Conservation (phyloP, 352 stramenopile species). For the Globisporangium rhizosaccharum region DNA sequence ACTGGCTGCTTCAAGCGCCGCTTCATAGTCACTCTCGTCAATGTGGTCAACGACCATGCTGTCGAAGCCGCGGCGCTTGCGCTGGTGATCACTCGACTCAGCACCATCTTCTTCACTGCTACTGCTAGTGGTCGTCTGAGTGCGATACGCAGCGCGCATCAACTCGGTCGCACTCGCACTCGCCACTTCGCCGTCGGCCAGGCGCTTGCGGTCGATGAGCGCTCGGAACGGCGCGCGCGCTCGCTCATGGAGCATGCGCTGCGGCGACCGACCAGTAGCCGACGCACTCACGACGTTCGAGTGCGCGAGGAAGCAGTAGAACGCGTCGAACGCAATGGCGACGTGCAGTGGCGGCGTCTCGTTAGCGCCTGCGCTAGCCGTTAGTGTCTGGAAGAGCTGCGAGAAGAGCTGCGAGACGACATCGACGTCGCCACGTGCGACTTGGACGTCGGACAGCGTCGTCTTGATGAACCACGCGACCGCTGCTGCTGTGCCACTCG, state of each 20-base stretch:
- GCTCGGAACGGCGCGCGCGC: slow-evolving; percentile 19
- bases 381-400: slow-evolving; percentile 16
- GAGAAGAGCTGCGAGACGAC: slow-evolving; percentile 41
- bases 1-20: background rate
- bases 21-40: slow-evolving; percentile 23
- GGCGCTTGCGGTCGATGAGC: slow-evolving; percentile 13
- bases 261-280: background rate
- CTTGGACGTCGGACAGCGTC: slow-evolving; percentile 41
- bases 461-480: slow-evolving; percentile 33
- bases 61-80: too few species aligned
- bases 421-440: slow-evolving; percentile 27
- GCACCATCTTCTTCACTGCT: too few species aligned
- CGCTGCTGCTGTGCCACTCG: slow-evolving; percentile 4
- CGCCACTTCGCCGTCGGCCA: slow-evolving; percentile 14
- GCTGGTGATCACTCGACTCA: too few species aligned
- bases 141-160: slow-evolving; percentile 10
- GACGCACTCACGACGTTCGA: slow-evolving; percentile 35
- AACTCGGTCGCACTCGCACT: slow-evolving; percentile 8
- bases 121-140: background rate
- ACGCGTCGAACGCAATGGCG: slow-evolving; percentile 30
- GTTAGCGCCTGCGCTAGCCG: background rate
- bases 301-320: slow-evolving; percentile 38
- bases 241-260: slow-evolving; percentile 16
- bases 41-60: background rate
- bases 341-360: slow-evolving; percentile 19